A percentile compares a stretch with the other conserved stretches of the same genome.
Evolutionary conservation across 768 basidiomycete species (phyloP).

Genomic region (Lentinula guzmanii): DNA sequence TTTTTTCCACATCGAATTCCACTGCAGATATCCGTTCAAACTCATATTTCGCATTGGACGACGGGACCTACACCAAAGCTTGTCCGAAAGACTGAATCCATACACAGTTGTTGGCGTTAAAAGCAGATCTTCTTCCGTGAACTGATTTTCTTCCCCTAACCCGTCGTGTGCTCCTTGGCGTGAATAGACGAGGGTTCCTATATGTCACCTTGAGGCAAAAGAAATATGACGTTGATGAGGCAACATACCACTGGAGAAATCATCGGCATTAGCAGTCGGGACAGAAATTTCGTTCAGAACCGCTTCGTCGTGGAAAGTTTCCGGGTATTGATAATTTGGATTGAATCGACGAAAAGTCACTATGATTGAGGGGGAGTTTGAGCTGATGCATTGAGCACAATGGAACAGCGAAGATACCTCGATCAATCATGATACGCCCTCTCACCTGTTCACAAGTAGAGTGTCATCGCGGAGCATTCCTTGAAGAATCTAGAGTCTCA

Average conservation of each 20-base stretch:
- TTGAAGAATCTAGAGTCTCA: conserved; percentile 18
- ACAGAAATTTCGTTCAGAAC: not conserved
- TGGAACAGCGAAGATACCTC: conserved; percentile 25
- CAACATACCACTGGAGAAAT: not conserved
- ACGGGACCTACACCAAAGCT: conserved; percentile 46
- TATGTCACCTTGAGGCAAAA: not conserved
- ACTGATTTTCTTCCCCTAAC: conserved; percentile 20
- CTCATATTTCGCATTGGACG: not conserved
- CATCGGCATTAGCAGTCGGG: conserved; percentile 5
- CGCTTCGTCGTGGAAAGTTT: not conserved
- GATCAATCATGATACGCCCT: conserved; percentile 57
- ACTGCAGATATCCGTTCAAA: conserved; percentile 26
- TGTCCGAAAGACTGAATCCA: conserved; percentile 57
- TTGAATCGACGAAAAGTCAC: conserved; percentile 49
- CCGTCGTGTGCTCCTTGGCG: not conserved
- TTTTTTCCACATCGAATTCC: conserved; percentile 53
- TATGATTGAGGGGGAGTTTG: conserved; percentile 7
- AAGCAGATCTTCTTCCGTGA: conserved; percentile 48
- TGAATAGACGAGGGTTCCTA: conserved; percentile 2
- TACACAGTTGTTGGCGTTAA: conserved; percentile 52
- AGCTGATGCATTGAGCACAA: not conserved
- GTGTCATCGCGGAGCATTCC: not conserved
- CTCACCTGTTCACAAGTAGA: conserved; percentile 31
- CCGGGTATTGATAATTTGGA: conserved; percentile 41
- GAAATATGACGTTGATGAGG: not conserved